Conservation (phyloP, 305 asterid genomes). For the Fraxinus platypoda region DNA sequence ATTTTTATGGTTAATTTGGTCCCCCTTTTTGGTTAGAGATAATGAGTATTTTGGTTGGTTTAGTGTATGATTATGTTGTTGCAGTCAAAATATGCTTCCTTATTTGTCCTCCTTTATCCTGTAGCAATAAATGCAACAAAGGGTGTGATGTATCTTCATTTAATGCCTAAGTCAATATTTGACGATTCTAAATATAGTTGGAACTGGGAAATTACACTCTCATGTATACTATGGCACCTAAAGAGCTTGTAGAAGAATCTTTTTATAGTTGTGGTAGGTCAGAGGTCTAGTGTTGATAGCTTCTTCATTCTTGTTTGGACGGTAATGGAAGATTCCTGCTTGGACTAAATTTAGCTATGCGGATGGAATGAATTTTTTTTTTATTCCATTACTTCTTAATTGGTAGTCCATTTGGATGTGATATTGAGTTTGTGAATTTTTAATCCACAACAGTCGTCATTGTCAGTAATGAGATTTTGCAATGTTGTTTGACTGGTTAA, state of each 20-base stretch:
- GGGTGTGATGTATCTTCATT: neutral
- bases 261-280: neutral
- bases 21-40: neutral
- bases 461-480: neutral
- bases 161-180: neutral
- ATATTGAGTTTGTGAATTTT: neutral
- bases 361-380: neutral
- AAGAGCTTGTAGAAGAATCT: neutral
- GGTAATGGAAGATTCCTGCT: neutral
- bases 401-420: neutral
- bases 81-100: neutral
- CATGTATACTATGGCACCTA: neutral
- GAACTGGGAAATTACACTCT: neutral
- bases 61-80: neutral
- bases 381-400: neutral
- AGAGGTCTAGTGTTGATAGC: neutral
- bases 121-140: neutral
- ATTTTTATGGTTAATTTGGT: neutral
- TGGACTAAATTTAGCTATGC: neutral
- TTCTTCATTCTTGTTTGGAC: neutral
- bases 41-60: neutral
- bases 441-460: neutral
- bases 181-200: neutral
- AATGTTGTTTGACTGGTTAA: neutral
- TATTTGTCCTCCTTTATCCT: neutral